Base-by-base conservation (phyloP, 2,329 filamentous ascomycete species). In the Diaporthe sp. region DNA sequence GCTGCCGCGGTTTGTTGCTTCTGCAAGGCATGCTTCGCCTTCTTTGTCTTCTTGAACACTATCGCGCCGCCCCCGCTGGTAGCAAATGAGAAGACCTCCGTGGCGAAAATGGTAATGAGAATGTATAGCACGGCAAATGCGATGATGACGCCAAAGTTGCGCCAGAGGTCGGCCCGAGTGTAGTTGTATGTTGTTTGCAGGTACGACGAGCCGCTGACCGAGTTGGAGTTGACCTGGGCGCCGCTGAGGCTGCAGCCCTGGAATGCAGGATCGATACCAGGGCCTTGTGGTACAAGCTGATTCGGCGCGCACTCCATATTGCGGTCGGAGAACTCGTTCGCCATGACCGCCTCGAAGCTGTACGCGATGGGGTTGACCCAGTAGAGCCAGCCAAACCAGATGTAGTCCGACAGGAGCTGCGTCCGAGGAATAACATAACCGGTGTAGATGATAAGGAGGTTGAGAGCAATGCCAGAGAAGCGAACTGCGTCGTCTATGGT, bases 121-220 rank as follows among this genome's bases (percentile, higher is more conserved):
- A 97, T 90, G 80, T 96, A 97, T 7, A 95, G 88, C 1, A 94
- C 87, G 1, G 91, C 90, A 78, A 95, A 97, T 0, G 93, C 94
- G 78, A 96, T 91, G 1, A 97, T 84, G 4, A 96, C 92, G 44
- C 93, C 94, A 80, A 94, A 95, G 81, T 96, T 95, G 4, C 94
- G 91, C 93, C 93, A 94, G 10, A 92, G 84, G 78, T 94, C 89
- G 0, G 85, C 71, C 1, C 73, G 55, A 1, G 70, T 83, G 1
- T 88, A 84, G 6, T 84, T 85, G 80, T 94, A 94, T 5, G 83
- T 86, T 12, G 83, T 83, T 31, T 79, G 78, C 62, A 94, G 85
- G 71, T 92, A 94, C 0, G 83, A 84, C n/a, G 58, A 62, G 8
- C 79, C 79, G 25, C 73, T 76, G 25, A 80, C 60, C 2, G 72